phyloP scores from a whole-genome alignment of 2,329 filamentous ascomycete genomes.

The Microcyclospora tardicrescens region DNA sequence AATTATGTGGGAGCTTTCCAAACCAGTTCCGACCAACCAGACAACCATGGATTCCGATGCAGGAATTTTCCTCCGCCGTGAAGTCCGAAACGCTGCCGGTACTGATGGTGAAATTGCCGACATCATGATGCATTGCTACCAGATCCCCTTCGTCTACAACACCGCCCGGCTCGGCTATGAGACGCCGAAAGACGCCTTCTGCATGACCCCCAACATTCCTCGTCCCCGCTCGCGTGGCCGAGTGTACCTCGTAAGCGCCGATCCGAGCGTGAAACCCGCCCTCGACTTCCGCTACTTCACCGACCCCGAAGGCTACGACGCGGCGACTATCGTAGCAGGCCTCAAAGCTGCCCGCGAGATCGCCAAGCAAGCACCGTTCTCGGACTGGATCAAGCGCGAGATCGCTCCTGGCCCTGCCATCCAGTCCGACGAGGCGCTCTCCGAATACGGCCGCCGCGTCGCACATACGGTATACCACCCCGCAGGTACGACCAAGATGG shows the following conservation, averaged over 20 bases:
- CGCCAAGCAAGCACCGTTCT: slow-evolving; percentile 63
- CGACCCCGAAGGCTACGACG: slow-evolving; percentile 73
- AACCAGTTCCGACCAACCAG: slow-evolving; percentile 62
- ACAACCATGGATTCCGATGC: slow-evolving; percentile 88
- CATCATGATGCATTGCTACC: slow-evolving; percentile 95
- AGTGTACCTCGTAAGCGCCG: slow-evolving; percentile 62
- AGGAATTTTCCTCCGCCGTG: slow-evolving; percentile 73
- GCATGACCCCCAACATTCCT: slow-evolving; percentile 87
- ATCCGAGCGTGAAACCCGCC: slow-evolving; percentile 65
- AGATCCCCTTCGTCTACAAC: slow-evolving; percentile 84
- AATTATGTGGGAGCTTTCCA: slow-evolving; percentile 68
- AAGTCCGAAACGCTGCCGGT: slow-evolving; percentile 54
- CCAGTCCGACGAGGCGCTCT: slow-evolving; percentile 66
- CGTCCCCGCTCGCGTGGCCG: slow-evolving; percentile 66
- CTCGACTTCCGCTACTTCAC: slow-evolving; percentile 87
- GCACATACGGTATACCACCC: slow-evolving; percentile 89
- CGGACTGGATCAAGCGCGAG: slow-evolving; percentile 70
- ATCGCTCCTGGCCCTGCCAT: slow-evolving; percentile 63
- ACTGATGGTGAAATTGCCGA: slow-evolving; percentile 66
- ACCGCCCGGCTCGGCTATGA: slow-evolving; percentile 65
- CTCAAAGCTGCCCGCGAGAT: slow-evolving; percentile 66
- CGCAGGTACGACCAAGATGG: slow-evolving; percentile 84
- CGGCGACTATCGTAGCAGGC: slow-evolving; percentile 65
- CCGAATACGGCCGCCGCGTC: slow-evolving; percentile 65
- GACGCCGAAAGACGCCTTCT: slow-evolving; percentile 63